These are phyloP conservation scores for Chlorella sp. DNA, from an alignment of 139 green algal genomes.

Conservation along the genomic window DNA sequence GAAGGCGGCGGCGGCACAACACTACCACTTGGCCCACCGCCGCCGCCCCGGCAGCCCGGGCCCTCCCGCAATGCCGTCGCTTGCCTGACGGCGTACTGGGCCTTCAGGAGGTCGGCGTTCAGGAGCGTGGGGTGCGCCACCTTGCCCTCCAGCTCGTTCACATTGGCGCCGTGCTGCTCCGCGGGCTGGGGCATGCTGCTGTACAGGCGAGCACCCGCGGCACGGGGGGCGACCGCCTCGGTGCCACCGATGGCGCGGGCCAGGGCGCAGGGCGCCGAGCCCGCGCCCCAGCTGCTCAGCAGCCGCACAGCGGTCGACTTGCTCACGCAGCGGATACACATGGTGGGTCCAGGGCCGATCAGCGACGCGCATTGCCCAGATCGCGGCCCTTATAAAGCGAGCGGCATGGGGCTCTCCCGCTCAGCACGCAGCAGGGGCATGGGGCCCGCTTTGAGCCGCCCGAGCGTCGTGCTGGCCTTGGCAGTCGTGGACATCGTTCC, in stretches of 20 bases:
- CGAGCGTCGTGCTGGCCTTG: no score
- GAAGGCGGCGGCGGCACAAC: no score
- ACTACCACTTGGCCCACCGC: no score
- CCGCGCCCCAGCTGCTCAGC: neutral
- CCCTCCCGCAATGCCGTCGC: no score
- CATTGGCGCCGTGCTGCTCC: neutral
- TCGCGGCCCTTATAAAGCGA: no score
- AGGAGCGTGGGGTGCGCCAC: constrained; percentile 20
- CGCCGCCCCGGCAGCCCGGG: no score
- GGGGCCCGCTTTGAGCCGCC: no score
- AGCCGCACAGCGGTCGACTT: neutral
- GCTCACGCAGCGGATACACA: constrained; percentile 20
- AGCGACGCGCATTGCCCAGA: no score
- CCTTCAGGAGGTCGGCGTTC: constrained; percentile 13
- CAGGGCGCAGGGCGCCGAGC: neutral
- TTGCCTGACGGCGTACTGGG: constrained; percentile 21
- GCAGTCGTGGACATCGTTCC: no score
- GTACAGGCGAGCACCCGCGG: neutral
- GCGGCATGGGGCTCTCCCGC: no score
- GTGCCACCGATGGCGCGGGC: neutral
- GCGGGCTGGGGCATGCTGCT: constrained; percentile 27
- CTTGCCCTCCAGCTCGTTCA: constrained; percentile 19
- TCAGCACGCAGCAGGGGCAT: no score
- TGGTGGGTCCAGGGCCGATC: neutral
- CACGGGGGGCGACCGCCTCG: neutral